These are phyloP conservation scores for Termitomyces sp. DNA, from an alignment of 768 basidiomycete genomes.

Conservation along the genomic window DNA sequence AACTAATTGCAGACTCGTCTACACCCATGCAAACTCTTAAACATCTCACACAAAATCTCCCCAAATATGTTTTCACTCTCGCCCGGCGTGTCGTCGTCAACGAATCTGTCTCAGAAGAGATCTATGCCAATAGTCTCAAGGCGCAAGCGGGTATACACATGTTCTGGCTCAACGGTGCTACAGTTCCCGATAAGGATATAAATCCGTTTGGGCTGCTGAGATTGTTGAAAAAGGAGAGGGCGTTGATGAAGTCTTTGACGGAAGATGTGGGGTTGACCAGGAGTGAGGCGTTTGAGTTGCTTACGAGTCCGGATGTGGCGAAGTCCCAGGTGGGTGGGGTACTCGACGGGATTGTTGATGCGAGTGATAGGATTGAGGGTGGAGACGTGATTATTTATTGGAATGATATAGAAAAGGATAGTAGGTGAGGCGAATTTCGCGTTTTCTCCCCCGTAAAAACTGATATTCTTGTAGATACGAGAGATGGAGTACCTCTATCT, in stretches of 20 bases:
- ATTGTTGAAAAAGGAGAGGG: conserved; percentile 68
- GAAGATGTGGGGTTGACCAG: conserved; percentile 54
- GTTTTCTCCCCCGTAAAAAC: background rate
- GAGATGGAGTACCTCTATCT: conserved; percentile 44
- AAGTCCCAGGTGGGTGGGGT: conserved; percentile 42
- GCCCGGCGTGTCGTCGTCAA: conserved; percentile 61
- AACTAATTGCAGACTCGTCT: conserved; percentile 63
- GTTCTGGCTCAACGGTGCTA: conserved; percentile 80
- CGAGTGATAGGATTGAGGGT: conserved; percentile 80
- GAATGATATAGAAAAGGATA: conserved; percentile 89
- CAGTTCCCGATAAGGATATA: conserved; percentile 54
- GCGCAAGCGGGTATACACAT: conserved; percentile 47
- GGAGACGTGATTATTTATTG: conserved; percentile 74
- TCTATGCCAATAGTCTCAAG: conserved; percentile 49
- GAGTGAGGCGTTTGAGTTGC: conserved; percentile 61
- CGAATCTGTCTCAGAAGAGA: conserved; percentile 44
- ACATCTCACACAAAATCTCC: conserved; percentile 82
- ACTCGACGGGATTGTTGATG: conserved; percentile 80
- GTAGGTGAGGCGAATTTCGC: conserved; percentile 36
- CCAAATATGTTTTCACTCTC: conserved; percentile 72
- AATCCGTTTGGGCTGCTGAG: conserved; percentile 68
- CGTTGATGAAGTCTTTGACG: conserved; percentile 50
- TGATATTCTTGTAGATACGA: conserved; percentile 34
- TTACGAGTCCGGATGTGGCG: conserved; percentile 60
- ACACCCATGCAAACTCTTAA: conserved; percentile 50